Conservation (phyloP, 176 grass and related monocot genomes). For the Pharus latifolius region DNA sequence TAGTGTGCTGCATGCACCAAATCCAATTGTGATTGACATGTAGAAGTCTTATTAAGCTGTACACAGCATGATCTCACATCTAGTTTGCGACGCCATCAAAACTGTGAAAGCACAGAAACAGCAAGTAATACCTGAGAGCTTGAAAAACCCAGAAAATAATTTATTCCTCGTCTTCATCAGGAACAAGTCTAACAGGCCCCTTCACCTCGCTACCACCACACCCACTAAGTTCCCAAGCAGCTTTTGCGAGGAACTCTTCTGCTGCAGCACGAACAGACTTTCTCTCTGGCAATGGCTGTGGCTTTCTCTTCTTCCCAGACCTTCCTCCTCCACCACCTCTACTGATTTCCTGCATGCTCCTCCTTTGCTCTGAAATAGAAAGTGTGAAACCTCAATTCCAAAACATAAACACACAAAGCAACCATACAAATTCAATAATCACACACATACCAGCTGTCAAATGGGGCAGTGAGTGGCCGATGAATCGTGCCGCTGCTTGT, state of each 20-base stretch:
- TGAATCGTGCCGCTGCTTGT: slow-evolving; percentile 78
- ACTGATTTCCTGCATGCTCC: slow-evolving; percentile 61
- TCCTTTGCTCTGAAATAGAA: slow-evolving; percentile 72
- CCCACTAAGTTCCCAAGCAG: slow-evolving; percentile 60
- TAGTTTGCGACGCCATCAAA: neutral
- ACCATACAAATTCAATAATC: neutral
- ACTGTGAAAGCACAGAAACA: neutral
- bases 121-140: slow-evolving; percentile 22
- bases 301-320: slow-evolving; percentile 70
- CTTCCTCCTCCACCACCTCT: slow-evolving; percentile 37
- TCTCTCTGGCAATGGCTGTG: slow-evolving; percentile 29
- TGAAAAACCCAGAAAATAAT: slow-evolving; percentile 10
- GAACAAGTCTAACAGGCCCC: slow-evolving; percentile 48
- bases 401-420: neutral
- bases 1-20: no score
- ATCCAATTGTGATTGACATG: neutral
- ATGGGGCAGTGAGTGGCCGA: slow-evolving; percentile 62
- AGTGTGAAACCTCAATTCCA: slow-evolving; percentile 5
- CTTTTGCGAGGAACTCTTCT: slow-evolving; percentile 88
- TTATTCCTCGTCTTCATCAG: slow-evolving; percentile 62
- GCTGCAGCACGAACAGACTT: slow-evolving; percentile 61
- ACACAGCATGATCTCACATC: no score
- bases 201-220: slow-evolving; percentile 36
- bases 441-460: slow-evolving; percentile 52
- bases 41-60: no score